Evolutionary conservation across 306 rosid genomes (phyloP).

Genomic region (Begonia masoniana): DNA sequence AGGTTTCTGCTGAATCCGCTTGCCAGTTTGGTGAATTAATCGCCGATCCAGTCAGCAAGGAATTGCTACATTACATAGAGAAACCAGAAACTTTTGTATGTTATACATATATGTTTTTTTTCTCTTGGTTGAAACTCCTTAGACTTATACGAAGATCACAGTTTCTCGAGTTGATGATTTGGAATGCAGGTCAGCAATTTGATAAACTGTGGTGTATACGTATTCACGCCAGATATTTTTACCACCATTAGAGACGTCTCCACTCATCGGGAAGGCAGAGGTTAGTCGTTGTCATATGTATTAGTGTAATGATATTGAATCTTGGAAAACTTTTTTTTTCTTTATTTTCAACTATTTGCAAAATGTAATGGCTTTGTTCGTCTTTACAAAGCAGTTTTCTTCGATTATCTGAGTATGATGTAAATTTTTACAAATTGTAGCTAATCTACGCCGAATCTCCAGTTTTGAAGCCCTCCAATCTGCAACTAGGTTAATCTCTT

Average conservation of each 20-base stretch:
- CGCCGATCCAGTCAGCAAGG: slow-evolving; percentile 85
- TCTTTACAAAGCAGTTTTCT: no score
- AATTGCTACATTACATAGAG: slow-evolving; percentile 90
- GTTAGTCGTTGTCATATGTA: slow-evolving; percentile 24
- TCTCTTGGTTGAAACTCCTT: no score
- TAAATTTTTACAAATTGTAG: slow-evolving; percentile 27
- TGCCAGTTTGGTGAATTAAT: slow-evolving; percentile 86
- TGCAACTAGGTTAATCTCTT: slow-evolving; percentile 48
- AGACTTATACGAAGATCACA: no score
- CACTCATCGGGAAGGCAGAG: slow-evolving; percentile 62
- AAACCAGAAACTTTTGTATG: slow-evolving; percentile 72
- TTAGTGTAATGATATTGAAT: neutral
- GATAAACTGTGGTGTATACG: slow-evolving; percentile 79
- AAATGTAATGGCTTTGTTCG: no score
- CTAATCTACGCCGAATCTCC: slow-evolving; percentile 58
- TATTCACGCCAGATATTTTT: slow-evolving; percentile 66
- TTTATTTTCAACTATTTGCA: no score
- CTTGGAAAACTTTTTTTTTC: no score
- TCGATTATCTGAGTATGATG: no score
- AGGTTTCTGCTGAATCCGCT: slow-evolving; percentile 94
- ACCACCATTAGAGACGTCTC: slow-evolving; percentile 50
- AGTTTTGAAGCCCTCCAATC: slow-evolving; percentile 86
- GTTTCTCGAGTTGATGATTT: neutral
- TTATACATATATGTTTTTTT: neutral
- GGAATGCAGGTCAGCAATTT: slow-evolving; percentile 63